Percentiles rank a stretch among this genome's conserved stretches.
phyloP scores from a whole-genome alignment of 441 rosid genomes.

The Sinapis alba region DNA sequence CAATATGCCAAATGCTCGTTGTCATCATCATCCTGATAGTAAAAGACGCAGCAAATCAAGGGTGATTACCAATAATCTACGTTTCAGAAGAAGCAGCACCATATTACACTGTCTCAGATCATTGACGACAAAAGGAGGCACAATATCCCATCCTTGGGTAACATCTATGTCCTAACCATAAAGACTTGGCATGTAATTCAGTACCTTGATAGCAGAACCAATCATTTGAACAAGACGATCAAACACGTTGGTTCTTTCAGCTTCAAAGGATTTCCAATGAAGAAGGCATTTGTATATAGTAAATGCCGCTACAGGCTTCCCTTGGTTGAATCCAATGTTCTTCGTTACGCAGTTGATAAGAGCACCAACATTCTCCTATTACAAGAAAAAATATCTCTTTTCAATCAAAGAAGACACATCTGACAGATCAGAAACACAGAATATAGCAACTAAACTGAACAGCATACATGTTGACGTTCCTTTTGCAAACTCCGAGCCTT shows the following conservation, averaged over 20 bases:
- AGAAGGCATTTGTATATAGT: conserved; percentile 88
- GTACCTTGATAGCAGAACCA: conserved; percentile 91
- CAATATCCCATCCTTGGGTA: neutral
- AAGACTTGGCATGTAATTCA: conserved; percentile 22
- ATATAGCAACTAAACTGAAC: conserved; percentile 18
- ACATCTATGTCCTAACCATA: neutral
- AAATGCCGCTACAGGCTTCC: conserved; percentile 86
- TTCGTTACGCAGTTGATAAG: conserved; percentile 71
- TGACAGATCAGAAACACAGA: conserved; percentile 23
- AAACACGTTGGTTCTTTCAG: conserved; percentile 88
- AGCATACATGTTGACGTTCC: conserved; percentile 80
- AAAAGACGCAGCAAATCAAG: conserved; percentile 13
- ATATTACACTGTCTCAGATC: conserved; percentile 7
- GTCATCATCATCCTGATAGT: conserved; percentile 67
- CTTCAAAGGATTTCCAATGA: conserved; percentile 94
- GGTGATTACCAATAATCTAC: neutral
- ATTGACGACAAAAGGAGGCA: neutral
- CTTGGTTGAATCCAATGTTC: conserved; percentile 76
- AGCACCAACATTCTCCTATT: conserved; percentile 77
- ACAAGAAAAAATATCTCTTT: conserved; percentile 25
- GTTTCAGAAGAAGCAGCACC: conserved; percentile 16
- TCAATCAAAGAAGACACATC: conserved; percentile 28
- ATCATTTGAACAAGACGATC: conserved; percentile 94
- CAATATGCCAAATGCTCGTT: conserved; percentile 89
- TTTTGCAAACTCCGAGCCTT: conserved; percentile 60